Evolutionary conservation across 257 asterid genomes (phyloP).

Genomic region (Capsicum baccatum): DNA sequence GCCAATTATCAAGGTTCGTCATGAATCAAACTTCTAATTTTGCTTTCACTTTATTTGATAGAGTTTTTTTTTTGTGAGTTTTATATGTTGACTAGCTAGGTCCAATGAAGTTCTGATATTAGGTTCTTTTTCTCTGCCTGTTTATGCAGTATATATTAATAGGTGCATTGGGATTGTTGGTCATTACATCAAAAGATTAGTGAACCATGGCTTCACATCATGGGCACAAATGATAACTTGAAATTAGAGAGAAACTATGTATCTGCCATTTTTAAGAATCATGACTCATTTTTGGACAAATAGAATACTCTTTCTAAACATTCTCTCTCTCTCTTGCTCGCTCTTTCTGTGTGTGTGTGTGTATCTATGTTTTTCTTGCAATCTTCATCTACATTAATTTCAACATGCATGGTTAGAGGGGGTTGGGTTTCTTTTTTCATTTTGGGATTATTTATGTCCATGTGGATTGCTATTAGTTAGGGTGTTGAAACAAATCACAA

Average conservation of each 20-base stretch:
- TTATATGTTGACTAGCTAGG: background rate
- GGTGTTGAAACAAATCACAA: too few relatives aligned
- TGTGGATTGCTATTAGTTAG: too few relatives aligned
- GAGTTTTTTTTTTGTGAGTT: background rate
- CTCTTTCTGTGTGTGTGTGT: too few relatives aligned
- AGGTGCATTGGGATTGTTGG: conserved; percentile 91
- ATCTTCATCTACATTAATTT: background rate
- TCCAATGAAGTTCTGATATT: background rate
- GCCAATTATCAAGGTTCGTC: conserved; percentile 90
- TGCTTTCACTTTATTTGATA: background rate
- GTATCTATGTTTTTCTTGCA: background rate
- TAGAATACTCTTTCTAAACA: conserved; percentile 14
- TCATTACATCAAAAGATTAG: conserved; percentile 90
- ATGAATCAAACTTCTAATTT: background rate
- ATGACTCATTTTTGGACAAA: conserved; percentile 17
- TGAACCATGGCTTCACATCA: background rate
- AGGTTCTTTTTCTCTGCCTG: conserved; percentile 22
- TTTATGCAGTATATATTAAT: conserved; percentile 81
- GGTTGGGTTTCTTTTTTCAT: too few relatives aligned
- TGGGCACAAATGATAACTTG: background rate
- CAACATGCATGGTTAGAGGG: too few relatives aligned
- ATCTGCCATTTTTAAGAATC: conserved; percentile 19
- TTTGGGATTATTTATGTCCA: too few relatives aligned
- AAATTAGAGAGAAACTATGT: conserved; percentile 9
- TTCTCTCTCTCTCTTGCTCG: background rate